Evolutionary conservation across 345 rosid species (phyloP), one percentile per base, ranked within the genome.

Genomic region (Gossypium stocksii): DNA sequence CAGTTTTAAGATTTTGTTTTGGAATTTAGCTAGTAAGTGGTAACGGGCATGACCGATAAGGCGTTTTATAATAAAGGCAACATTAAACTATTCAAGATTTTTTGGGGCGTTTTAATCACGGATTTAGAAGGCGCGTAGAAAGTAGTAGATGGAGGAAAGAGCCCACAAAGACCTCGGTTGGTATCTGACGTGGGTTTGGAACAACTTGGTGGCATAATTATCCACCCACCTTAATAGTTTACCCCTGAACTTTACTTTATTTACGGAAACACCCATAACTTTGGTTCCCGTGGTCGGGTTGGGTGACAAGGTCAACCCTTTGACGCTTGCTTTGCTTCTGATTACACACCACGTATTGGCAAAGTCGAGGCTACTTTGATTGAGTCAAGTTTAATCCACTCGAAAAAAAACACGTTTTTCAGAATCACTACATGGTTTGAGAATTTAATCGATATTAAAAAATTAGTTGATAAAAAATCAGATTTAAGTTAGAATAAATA

Each of bases 161-260:
- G 22, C 66, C 71, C 61, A 56, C 78, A 49, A 44, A 45, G 25
- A 48, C 82, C 78, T 56, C 46, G 58, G 14, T 22, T 19, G 9
- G 20, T 23, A 34, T 57, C 66, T 78, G 85, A 85, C 82, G 83
- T 80, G 88, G 76, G 49, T 12, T 20, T 56, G 66, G 71, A 64
- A 54, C 76, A 72, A 0, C 54, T 71, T 45, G 44, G 60, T 16
- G 25, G 57, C 66, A 61, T 80, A 54, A 60, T 72, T 85, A 78
- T 80, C 82, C 66, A 25, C 3, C 3, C 5, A 2, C 2, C 23
- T 77, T 73, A 61, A 13, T 0, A 20, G 0, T 77, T 60, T 12
- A 51, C 20, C 82, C 82, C 46, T 10, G 0, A 0, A 15, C 0
- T 72, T 48, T 9, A 0, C 9, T 8, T 0, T 11, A 74, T 78